These are phyloP conservation scores for Paramecium sonneborni DNA, from an alignment of 73 alveolate species.

Conservation along the genomic window DNA sequence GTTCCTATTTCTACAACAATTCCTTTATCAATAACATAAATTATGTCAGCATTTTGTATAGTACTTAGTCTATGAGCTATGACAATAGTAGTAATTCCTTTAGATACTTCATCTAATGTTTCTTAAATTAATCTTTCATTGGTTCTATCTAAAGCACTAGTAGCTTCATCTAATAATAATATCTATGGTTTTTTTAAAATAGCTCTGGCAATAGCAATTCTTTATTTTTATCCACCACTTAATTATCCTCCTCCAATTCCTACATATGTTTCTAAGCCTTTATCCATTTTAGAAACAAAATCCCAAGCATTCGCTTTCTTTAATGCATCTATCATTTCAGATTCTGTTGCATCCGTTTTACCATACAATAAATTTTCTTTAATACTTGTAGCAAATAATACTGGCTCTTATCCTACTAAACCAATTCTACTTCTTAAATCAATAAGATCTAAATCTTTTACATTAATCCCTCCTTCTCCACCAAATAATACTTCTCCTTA, in stretches of 20 bases:
- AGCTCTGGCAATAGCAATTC: constrained; percentile 75
- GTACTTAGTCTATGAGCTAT: constrained; percentile 88
- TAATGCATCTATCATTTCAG: constrained; percentile 85
- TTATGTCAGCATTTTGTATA: constrained; percentile 77
- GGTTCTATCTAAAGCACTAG: constrained; percentile 70
- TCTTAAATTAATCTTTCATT: constrained; percentile 59
- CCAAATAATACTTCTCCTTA: constrained; percentile 77
- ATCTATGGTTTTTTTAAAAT: constrained; percentile 67
- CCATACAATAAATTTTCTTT: constrained; percentile 83
- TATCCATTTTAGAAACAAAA: constrained; percentile 58
- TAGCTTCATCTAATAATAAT: constrained; percentile 72
- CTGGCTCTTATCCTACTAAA: constrained; percentile 93
- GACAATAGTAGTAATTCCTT: constrained; percentile 75
- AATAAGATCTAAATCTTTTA: constrained; percentile 68
- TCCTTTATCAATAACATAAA: constrained; percentile 80
- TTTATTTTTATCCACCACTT: constrained; percentile 72
- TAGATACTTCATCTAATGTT: constrained; percentile 60
- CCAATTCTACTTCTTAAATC: constrained; percentile 85
- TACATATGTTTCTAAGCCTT: constrained; percentile 61
- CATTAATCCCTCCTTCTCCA: constrained; percentile 72
- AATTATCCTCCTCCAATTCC: constrained; percentile 69
- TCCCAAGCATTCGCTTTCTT: constrained; percentile 81
- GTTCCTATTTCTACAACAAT: constrained; percentile 74
- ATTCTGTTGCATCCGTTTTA: constrained; percentile 87
- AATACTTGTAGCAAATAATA: constrained; percentile 80